Conservation (phyloP, 108 stramenopile species). For the Cyclotella distinguenda region DNA sequence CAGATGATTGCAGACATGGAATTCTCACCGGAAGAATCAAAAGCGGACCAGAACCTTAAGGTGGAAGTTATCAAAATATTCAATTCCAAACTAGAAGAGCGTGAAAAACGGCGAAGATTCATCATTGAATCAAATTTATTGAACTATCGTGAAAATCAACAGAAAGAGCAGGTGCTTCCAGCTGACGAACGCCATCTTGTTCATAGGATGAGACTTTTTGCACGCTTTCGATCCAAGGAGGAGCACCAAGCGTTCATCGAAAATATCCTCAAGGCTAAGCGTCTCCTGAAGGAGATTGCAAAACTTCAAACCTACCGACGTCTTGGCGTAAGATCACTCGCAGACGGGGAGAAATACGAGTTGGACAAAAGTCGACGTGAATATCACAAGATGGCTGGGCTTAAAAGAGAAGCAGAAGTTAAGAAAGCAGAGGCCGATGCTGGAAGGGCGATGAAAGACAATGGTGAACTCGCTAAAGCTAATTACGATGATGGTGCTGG, state of each 20-base stretch:
- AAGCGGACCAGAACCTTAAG: conserved; percentile 83
- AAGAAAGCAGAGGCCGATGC: conserved; percentile 48
- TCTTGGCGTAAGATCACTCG: conserved; percentile 76
- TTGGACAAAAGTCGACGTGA: conserved; percentile 77
- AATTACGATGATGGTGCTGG: conserved; percentile 17
- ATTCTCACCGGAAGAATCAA: conserved; percentile 75
- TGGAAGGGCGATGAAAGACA: conserved; percentile 33
- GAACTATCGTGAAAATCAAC: conserved; percentile 78
- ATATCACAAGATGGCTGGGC: conserved; percentile 63
- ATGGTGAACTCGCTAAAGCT: conserved; percentile 9
- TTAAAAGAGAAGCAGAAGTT: conserved; percentile 58
- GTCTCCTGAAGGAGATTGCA: conserved; percentile 91
- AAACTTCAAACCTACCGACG: conserved; percentile 91
- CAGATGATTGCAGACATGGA: conserved; percentile 90
- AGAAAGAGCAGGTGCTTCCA: conserved; percentile 59
- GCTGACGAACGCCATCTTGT: conserved; percentile 90
- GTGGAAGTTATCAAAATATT: conserved; percentile 86
- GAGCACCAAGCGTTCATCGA: conserved; percentile 86
- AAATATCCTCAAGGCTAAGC: conserved; percentile 81
- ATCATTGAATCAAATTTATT: conserved; percentile 72
- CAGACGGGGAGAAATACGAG: conserved; percentile 87
- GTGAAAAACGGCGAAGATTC: conserved; percentile 85
- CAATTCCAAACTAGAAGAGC: conserved; percentile 86
- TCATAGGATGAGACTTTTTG: conserved; percentile 87
- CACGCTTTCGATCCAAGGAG: conserved; percentile 84